These are phyloP conservation scores for Phytophthora litchii DNA, from an alignment of 352 stramenopile species.

Conservation along the genomic window DNA sequence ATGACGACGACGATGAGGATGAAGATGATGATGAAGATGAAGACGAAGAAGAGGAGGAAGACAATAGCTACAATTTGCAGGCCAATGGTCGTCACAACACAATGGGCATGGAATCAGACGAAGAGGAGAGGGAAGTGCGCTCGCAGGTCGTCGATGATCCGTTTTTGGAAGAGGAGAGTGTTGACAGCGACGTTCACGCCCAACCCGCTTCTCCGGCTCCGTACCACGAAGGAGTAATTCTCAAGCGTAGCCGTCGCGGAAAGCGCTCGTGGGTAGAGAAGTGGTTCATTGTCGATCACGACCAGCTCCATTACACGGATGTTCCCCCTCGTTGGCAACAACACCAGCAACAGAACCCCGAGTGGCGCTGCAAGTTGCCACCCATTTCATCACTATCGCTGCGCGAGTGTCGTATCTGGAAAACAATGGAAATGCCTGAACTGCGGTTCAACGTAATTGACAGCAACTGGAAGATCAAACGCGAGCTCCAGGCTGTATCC, in stretches of 20 bases:
- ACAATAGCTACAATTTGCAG: conserved; percentile 30
- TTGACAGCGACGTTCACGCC: conserved; percentile 30
- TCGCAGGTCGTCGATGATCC: conserved; percentile 41
- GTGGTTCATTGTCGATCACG: conserved; percentile 70
- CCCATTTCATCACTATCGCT: conserved; percentile 68
- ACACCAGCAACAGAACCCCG: conserved; percentile 30
- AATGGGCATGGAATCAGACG: conserved; percentile 48
- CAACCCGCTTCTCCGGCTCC: conserved; percentile 44
- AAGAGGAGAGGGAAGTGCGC: conserved; percentile 37
- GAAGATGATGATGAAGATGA: conserved; percentile 40
- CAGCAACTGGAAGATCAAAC: conserved; percentile 83
- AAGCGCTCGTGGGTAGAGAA: conserved; percentile 76
- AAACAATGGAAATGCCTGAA: conserved; percentile 88
- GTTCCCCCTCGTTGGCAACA: conserved; percentile 38
- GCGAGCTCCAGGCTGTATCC: conserved; percentile 69
- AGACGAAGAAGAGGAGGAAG: conserved; percentile 47
- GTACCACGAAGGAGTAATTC: conserved; percentile 58
- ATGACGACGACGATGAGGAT: conserved; percentile 50
- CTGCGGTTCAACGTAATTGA: conserved; percentile 81
- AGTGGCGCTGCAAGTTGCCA: conserved; percentile 37
- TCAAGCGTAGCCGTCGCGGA: conserved; percentile 78
- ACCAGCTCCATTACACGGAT: conserved; percentile 78
- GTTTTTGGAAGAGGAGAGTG: conserved; percentile 41
- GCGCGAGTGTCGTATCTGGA: conserved; percentile 82
- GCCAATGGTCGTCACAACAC: conserved; percentile 41